Base-by-base conservation (phyloP, 768 basidiomycete genomes). In the Mycena chlorophos region DNA sequence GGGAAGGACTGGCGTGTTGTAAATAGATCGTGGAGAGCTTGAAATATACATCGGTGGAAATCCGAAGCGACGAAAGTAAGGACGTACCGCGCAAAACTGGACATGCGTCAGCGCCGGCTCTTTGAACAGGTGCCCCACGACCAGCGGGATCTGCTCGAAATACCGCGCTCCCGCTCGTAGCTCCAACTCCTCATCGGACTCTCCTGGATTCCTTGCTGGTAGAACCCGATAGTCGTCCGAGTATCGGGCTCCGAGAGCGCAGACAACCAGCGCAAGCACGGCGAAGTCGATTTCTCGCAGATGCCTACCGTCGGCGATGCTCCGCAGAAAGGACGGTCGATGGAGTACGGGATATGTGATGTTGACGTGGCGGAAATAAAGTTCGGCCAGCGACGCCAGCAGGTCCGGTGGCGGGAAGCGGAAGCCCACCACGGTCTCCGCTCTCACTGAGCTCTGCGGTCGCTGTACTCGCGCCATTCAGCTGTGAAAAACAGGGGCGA, bases 261-360 rank as follows among this genome's bases (percentile, higher is more conserved):
- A 82, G 0, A 84, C 72, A 8, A 80, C 65, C 10, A 85, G 70
- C 40, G 84, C 78, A 1, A 75, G 69, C 2, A 69, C 58, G 0
- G 69, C 72, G 59, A 86, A 83, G 0, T 69, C 60, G 0, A 65
- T 12, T 37, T 80, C 72, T 2, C 64, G 68, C 8, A 71, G 56
- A 60, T 82, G 76, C 4, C 74, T 55, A 0, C 72, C 71, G 4
- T 73, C 66, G 4, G 55, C 57, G 29, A 78, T 62, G 31, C 73
- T 68, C 10, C 66, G 64, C 27, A 77, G 70, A 52, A 87, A 86
- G 17, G 73, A 73, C 1, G 76, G 75, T 5, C 76, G 71, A 57
- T 86, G 84, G 14, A 87, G 65, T 4, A 87, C 64, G 1, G 84
- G 83, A 2, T 71, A 61, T 27, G 72, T 60, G 14, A 62, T 49